Conservation (phyloP, 1,284 basidiomycete species). For the Cutaneotrichosporon cavernicola region DNA sequence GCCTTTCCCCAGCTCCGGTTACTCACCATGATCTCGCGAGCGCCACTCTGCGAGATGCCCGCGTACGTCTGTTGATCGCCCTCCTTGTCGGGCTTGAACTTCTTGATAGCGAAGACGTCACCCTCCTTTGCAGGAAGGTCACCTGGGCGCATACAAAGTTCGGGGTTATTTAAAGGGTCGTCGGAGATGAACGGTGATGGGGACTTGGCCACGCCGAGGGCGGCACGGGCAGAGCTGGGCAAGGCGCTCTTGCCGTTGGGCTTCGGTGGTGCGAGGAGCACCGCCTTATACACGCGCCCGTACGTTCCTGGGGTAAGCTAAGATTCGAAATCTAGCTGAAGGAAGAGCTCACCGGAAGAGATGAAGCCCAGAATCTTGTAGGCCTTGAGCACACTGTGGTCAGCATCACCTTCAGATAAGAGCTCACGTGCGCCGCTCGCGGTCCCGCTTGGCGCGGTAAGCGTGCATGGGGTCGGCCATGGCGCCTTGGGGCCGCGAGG, state of each 20-base stretch:
- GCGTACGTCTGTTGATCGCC: slow-evolving; percentile 90
- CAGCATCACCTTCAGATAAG: neutral
- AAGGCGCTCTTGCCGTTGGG: slow-evolving; percentile 25
- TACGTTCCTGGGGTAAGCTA: slow-evolving; percentile 69
- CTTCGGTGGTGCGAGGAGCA: slow-evolving; percentile 52
- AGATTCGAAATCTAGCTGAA: neutral
- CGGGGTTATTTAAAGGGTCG: slow-evolving; percentile 46
- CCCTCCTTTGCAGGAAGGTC: slow-evolving; percentile 60
- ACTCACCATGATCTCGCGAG: slow-evolving; percentile 89
- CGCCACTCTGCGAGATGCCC: slow-evolving; percentile 95
- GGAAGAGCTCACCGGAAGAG: slow-evolving; percentile 61
- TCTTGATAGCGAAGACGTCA: slow-evolving; percentile 91
- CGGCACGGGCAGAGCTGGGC: slow-evolving; percentile 34
- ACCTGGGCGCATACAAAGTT: slow-evolving; percentile 57
- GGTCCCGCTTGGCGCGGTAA: slow-evolving; percentile 77
- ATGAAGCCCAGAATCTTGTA: slow-evolving; percentile 96
- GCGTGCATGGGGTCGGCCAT: slow-evolving; percentile 63
- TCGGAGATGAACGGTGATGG: slow-evolving; percentile 15
- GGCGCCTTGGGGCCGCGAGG: slow-evolving; percentile 22
- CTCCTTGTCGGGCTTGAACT: slow-evolving; percentile 99
- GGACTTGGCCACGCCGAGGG: slow-evolving; percentile 28
- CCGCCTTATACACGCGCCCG: slow-evolving; percentile 95
- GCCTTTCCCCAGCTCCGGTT: neutral
- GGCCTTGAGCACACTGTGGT: slow-evolving; percentile 65
- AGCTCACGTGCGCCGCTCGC: slow-evolving; percentile 57